phyloP scores from a whole-genome alignment of 176 grass and related monocot species.

The Eragrostis curvula region DNA sequence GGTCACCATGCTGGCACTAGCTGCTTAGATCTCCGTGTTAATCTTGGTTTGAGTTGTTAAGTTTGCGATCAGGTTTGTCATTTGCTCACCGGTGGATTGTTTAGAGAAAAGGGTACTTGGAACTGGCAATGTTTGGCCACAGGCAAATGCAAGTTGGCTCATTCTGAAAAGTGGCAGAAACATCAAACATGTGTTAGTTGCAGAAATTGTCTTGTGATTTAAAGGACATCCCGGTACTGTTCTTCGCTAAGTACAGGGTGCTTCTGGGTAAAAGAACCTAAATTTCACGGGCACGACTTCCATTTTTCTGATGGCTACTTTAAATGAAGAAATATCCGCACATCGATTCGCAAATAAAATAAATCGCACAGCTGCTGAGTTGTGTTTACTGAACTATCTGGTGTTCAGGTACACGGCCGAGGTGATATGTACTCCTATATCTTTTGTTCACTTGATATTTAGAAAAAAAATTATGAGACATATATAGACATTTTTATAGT shows the following conservation, averaged over 20 bases:
- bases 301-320: neutral
- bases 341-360: too few species aligned
- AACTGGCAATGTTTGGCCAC: slow-evolving; percentile 26
- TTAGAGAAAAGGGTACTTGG: neutral
- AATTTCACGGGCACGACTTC: neutral
- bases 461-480: neutral
- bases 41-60: slow-evolving; percentile 45
- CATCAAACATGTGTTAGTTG: slow-evolving; percentile 39
- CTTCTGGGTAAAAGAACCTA: neutral
- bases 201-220: slow-evolving; percentile 1
- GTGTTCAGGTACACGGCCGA: neutral
- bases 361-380: too few species aligned
- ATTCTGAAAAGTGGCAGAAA: neutral
- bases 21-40: slow-evolving; percentile 45
- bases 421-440: neutral
- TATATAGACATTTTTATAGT: neutral
- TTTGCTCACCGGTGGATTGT: slow-evolving; percentile 10
- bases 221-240: slow-evolving; percentile 17
- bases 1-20: slow-evolving; percentile 34
- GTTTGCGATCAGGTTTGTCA: slow-evolving; percentile 5
- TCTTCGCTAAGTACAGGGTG: neutral
- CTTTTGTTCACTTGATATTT: neutral
- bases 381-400: neutral
- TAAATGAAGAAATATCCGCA: too few species aligned
- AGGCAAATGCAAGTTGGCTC: slow-evolving; percentile 25